phyloP scores from a whole-genome alignment of 352 stramenopile genomes.

The Phytophthora lateralis region DNA sequence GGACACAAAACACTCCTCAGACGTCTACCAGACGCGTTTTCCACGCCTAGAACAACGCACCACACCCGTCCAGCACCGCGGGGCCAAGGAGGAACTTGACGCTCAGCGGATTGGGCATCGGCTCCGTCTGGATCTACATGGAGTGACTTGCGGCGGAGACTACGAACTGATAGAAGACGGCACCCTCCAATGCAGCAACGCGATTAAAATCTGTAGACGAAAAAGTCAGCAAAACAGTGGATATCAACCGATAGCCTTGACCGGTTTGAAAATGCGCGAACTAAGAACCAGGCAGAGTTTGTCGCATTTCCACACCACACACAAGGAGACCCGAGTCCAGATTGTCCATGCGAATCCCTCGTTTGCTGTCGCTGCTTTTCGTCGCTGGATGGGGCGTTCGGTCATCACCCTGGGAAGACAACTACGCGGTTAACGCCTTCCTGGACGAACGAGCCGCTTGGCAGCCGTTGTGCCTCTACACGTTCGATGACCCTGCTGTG shows the following conservation, averaged over 20 bases:
- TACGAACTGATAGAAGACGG: conserved; percentile 9
- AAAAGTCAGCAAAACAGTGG: not conserved
- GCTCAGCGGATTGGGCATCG: conserved; percentile 96
- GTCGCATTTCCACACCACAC: not conserved
- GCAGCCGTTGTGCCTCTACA: conserved; percentile 46
- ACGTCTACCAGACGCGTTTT: not conserved
- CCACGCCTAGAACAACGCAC: conserved; percentile 7
- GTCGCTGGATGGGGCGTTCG: not conserved
- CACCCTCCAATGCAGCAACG: too few species aligned
- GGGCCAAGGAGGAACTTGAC: conserved; percentile 98
- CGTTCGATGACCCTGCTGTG: conserved; percentile 30
- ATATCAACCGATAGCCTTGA: not conserved
- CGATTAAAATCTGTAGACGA: conserved; percentile 9
- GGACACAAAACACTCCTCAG: not conserved
- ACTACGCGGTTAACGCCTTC: conserved; percentile 24
- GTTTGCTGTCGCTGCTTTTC: conserved; percentile 15
- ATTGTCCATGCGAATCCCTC: not conserved
- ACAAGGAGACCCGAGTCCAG: not conserved
- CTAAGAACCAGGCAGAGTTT: conserved; percentile 29
- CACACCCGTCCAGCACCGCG: conserved; percentile 89
- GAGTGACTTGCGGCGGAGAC: conserved; percentile 45
- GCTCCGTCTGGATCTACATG: conserved; percentile 97
- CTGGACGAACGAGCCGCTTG: conserved; percentile 24
- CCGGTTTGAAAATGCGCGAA: conserved; percentile 7
- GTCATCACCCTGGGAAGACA: not conserved